These are phyloP conservation scores for Globisporangium yorkense DNA, from an alignment of 352 stramenopile genomes.

Conservation along the genomic window DNA sequence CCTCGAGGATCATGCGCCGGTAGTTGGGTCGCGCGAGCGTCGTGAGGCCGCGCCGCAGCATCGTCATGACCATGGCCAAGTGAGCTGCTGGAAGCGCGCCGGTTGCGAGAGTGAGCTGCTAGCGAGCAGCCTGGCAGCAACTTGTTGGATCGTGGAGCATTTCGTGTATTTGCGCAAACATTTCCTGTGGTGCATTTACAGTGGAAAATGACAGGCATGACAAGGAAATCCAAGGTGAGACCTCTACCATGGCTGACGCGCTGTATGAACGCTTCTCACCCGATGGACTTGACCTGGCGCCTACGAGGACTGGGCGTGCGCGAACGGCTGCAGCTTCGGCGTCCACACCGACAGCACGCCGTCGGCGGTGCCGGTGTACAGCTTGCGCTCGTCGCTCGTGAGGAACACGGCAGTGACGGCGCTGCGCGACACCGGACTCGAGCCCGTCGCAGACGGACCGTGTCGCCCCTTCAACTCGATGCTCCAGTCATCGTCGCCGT, in stretches of 20 bases:
- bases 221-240: no score
- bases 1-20: constrained; percentile 82
- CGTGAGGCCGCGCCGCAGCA: not conserved
- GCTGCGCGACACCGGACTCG: constrained; percentile 11
- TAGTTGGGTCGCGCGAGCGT: constrained; percentile 41
- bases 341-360: constrained; percentile 48
- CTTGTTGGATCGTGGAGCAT: no score
- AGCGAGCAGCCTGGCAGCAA: no score
- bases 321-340: constrained; percentile 6
- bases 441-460: constrained; percentile 19
- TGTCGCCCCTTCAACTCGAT: constrained; percentile 52
- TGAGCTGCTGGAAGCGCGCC: no score
- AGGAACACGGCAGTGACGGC: constrained; percentile 48
- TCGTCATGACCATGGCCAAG: not conserved
- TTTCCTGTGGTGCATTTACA: no score
- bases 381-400: constrained; percentile 47
- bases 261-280: no score
- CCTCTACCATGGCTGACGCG: no score
- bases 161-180: no score
- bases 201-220: no score
- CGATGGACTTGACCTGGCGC: no score
- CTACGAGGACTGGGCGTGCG: not conserved
- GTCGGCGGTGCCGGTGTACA: constrained; percentile 55
- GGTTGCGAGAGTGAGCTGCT: no score
- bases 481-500: constrained; percentile 34